Evolutionary conservation across 2,329 filamentous ascomycete genomes (phyloP), one percentile per base, ranked within the genome.

Genomic region (Trichoderma endophyticum): DNA sequence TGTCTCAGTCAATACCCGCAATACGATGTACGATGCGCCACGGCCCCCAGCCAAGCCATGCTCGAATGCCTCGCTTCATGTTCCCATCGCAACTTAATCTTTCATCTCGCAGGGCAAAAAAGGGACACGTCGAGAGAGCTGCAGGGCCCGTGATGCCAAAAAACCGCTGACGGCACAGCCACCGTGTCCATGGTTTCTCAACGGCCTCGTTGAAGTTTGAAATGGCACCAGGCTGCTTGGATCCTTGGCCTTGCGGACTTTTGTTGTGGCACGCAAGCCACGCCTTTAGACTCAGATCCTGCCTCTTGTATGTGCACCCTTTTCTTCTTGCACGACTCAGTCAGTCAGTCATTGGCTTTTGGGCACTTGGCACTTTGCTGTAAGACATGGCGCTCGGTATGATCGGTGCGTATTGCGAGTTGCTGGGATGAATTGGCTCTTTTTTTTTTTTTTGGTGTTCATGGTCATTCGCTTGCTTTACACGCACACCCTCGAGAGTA

Each of bases 231-330:
- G 57, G 57, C 61, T 67, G 61, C 26, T 32, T 51, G 64, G 54
- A 18, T 59, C 54, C 32, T n/a, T 59, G 64, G 21, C 24, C 64
- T 36, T 54, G 56, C 26, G 66, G 39, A 70, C 66, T 70, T 70
- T 70, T 70, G 66, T 70, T 54, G 57, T 70, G 28, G 28, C 43
- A 62, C 66, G 30, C 56, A 69, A 69, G 65, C 56, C 65, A 61
- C 66, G 56, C 66, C n/a, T 32, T 6, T 21, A 70, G 66, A 54
- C 66, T 54, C 39, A 70, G 57, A 70, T 62, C 66, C 66, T 70
- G 28, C 57, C 9, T 56, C 51, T 21, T 43, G 56, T n/a, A 54
- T 24, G 48, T 12, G 21, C 48, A 54, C 48, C 21, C 43, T 54
- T 54, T 43, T 43, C 15, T 15, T 34, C 7, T n/a, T 24, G 21